Percentiles rank a stretch among this genome's conserved stretches.
phyloP scores from a whole-genome alignment of 176 grass and related monocot species.

The sorghum (Sorghum bicolor) region Sorghum_bicolor_NCBIv3 NC_012876.2:37054001-37054500 shows the following conservation, averaged over 20 bases:
- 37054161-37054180: constrained; percentile 56
- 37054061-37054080: constrained; percentile 14
- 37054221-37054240: constrained; percentile 11
- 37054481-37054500: no score
- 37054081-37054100: background rate
- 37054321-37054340: no score
- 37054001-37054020: constrained; percentile 53
- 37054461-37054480: no score
- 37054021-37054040: constrained; percentile 43
- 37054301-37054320: no score
- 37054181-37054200: constrained; percentile 59
- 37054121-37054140: constrained; percentile 53
- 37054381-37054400: no score
- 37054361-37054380: no score
- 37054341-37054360: no score
- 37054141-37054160: constrained; percentile 77
- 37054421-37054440: no score
- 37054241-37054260: constrained; percentile 39
- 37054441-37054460: no score
- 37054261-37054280: constrained; percentile 30
- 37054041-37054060: constrained; percentile 49
- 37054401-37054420: no score
- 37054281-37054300: no score
- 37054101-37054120: constrained; percentile 51
- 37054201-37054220: constrained; percentile 53